These are phyloP conservation scores for Ustilago cynodontis DNA, from an alignment of 1,284 basidiomycete species.

Conservation along the genomic window DNA sequence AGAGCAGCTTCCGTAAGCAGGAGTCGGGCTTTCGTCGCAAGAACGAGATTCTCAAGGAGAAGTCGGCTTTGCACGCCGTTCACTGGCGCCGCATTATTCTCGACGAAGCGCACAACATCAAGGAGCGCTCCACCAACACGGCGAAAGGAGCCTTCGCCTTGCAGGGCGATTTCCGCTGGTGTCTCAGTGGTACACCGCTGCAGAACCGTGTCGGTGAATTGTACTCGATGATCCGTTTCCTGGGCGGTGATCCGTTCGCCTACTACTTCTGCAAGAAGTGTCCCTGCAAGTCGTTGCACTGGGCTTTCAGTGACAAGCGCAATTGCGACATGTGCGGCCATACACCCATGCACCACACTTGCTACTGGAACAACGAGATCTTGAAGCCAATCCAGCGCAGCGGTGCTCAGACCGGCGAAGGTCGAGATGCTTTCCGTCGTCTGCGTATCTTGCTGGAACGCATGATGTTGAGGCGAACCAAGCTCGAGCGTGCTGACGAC, in stretches of 20 bases:
- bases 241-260: conserved; percentile 58
- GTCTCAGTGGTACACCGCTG: conserved; percentile 93
- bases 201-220: conserved; percentile 90
- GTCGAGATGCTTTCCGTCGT: conserved; percentile 62
- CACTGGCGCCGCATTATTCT: conserved; percentile 86
- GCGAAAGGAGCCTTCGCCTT: conserved; percentile 95
- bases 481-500: conserved; percentile 96
- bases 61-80: conserved; percentile 85
- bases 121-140: conserved; percentile 90
- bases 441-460: conserved; percentile 81
- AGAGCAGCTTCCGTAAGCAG: conserved; percentile 93
- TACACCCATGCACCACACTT: conserved; percentile 91
- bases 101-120: conserved; percentile 95
- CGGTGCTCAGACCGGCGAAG: conserved; percentile 63
- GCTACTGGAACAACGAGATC: conserved; percentile 71
- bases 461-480: conserved; percentile 86
- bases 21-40: conserved; percentile 90
- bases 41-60: conserved; percentile 86
- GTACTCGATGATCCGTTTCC: conserved; percentile 83
- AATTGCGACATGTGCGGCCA: conserved; percentile 92
- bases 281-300: conserved; percentile 88
- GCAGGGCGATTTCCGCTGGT: conserved; percentile 87
- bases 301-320: conserved; percentile 86
- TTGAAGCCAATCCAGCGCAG: conserved; percentile 67
- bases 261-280: conserved; percentile 78